Conservation (phyloP, 345 rosid genomes). For the Dipteronia sinensis region DNA sequence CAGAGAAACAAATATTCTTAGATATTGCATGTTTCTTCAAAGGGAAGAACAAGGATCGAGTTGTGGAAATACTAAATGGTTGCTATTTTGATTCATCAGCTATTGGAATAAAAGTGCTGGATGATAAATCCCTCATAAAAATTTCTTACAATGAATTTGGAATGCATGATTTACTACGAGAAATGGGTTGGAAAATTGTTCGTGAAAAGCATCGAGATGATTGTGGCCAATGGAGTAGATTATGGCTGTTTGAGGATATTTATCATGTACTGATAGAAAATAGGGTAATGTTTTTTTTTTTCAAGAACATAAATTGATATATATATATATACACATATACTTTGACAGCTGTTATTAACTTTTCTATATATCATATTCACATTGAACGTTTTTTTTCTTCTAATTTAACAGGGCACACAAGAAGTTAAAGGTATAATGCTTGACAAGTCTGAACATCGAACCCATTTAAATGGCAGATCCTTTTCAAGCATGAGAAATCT, state of each 20-base stretch:
- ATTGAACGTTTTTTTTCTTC: not conserved
- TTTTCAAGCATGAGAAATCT: not conserved
- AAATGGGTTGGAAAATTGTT: constrained; percentile 23
- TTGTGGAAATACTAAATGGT: not conserved
- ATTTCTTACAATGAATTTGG: not conserved
- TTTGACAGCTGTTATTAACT: not conserved
- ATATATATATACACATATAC: too few species aligned
- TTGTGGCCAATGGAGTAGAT: constrained; percentile 13
- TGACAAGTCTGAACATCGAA: not conserved
- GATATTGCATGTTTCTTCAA: constrained; percentile 17
- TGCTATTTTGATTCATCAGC: constrained; percentile 2
- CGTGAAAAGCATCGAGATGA: too few species aligned
- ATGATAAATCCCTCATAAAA: constrained; percentile 11
- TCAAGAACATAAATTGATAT: too few species aligned
- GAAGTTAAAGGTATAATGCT: not conserved
- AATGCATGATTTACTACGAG: constrained; percentile 25
- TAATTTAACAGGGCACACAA: not conserved
- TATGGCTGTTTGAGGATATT: constrained; percentile 19
- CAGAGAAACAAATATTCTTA: constrained; percentile 1
- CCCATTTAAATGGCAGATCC: not conserved
- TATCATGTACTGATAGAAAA: not conserved
- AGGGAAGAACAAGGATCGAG: not conserved
- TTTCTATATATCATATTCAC: not conserved
- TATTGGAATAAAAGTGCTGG: not conserved
- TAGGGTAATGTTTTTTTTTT: not conserved